A percentile compares a stretch with the other conserved stretches of the same genome.
These are phyloP conservation scores for Rhodofomes roseus DNA, from an alignment of 1,284 basidiomycete species.

Conservation along the genomic window DNA sequence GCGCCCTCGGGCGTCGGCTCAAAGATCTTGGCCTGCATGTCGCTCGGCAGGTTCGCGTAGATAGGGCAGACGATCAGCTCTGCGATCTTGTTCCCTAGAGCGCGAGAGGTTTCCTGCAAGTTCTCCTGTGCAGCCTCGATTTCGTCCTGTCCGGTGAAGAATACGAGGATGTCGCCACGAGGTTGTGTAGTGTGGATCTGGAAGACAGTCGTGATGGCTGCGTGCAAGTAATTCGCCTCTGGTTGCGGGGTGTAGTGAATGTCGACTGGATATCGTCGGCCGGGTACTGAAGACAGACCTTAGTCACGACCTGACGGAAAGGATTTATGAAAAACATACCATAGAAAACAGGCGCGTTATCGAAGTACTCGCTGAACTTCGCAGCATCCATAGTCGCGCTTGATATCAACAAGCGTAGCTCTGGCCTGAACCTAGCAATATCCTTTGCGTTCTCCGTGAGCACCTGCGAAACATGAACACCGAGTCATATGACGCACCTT, in stretches of 20 bases:
- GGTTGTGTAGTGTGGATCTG: slow-evolving; percentile 99
- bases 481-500: slow-evolving; percentile 64
- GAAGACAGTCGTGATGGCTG: slow-evolving; percentile 97
- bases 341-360: slow-evolving; percentile 90
- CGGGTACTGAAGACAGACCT: slow-evolving; percentile 67
- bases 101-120: slow-evolving; percentile 90
- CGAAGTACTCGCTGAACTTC: slow-evolving; percentile 96
- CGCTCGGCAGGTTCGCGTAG: slow-evolving; percentile 96
- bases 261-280: slow-evolving; percentile 96
- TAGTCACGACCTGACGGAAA: neutral
- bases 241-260: slow-evolving; percentile 98
- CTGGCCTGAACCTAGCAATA: slow-evolving; percentile 94
- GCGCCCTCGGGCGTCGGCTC: slow-evolving; percentile 97
- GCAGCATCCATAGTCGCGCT: slow-evolving; percentile 97
- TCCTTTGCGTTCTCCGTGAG: slow-evolving; percentile 51
- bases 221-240: slow-evolving; percentile 97
- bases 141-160: slow-evolving; percentile 98
- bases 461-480: slow-evolving; percentile 18
- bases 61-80: slow-evolving; percentile 97
- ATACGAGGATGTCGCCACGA: slow-evolving; percentile 97
- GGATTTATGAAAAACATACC: slow-evolving; percentile 43
- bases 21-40: slow-evolving; percentile 99
- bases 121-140: slow-evolving; percentile 98
- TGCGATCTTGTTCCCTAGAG: slow-evolving; percentile 92
- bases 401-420: slow-evolving; percentile 87